Base-by-base conservation (phyloP, 345 rosid species). In the Pseudoturritis turrita region DNA sequence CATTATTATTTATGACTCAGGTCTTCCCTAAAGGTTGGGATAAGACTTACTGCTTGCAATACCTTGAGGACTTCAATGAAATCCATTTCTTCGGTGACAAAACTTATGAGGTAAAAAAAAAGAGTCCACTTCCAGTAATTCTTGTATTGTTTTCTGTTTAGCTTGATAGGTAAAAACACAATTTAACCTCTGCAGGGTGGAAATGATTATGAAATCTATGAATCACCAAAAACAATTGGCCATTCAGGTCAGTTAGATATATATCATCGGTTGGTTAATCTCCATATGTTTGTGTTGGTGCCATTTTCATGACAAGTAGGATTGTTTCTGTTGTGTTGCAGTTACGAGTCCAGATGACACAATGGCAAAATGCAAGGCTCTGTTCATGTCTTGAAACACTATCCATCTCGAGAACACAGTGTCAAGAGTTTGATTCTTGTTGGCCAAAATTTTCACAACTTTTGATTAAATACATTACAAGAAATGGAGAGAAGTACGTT, bases 31-130 rank as follows among this genome's bases (percentile, higher is more conserved):
- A 73, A 69, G 98, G 99, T 62, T 95, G 99, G 99, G 99, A 95
- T 80, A 95, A 95, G 85, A 95, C 99, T 51, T 95, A 91, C 77
- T 91, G 99, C 83, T 79, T 95, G 87, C 87, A 81, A 57, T 95
- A 83, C 80, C 97, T 95, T 21, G 81, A 85, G 15, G 94, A 85
- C 12, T 95, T 88, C 64, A 72, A 60, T 17, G 96, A 91, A 78
- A 89, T 95, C 63, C 99, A 95, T 84, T 95, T 95, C 82, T 95
- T 95, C 64, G 99, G 99, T 41, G 99, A 95, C 88, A 95, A 91
- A 82, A 95, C 99, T 50, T 91, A 89, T 85, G 84, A 91, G 95
- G 98, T 94, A 49, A 3, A 55, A 33, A 11, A 36, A n/a, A n/a
- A n/a, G n/a, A n/a, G n/a, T n/a, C n/a, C n/a, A n/a, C n/a, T n/a